Percentiles rank a stretch among this genome's conserved stretches.
phyloP scores from a whole-genome alignment of 495 filamentous ascomycete genomes.

The Annulohypoxylon bovei region DNA sequence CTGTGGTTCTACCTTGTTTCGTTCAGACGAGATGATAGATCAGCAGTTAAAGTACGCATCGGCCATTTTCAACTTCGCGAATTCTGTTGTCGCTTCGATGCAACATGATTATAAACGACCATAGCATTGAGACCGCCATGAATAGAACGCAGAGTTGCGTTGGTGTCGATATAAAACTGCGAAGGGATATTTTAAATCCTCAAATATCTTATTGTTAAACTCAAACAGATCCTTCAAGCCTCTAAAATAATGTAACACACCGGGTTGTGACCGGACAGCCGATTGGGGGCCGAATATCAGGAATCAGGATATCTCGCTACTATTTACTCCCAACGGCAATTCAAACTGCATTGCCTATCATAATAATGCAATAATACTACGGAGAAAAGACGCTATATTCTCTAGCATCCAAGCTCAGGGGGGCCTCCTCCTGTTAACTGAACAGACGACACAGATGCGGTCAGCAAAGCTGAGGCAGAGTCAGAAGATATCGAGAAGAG shows the following conservation, averaged over 20 bases:
- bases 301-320: background rate
- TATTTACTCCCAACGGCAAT: background rate
- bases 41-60: background rate
- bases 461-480: slow-evolving; percentile 32
- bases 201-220: background rate
- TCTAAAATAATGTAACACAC: background rate
- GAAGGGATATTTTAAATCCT: background rate
- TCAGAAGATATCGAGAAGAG: slow-evolving; percentile 1
- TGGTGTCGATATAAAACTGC: background rate
- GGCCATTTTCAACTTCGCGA: background rate
- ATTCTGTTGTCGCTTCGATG: background rate
- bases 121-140: background rate
- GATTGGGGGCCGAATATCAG: slow-evolving; percentile 3
- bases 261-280: background rate
- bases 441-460: slow-evolving; percentile 8
- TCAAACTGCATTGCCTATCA: background rate
- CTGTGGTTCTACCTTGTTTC: background rate
- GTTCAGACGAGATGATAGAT: background rate
- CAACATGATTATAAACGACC: background rate
- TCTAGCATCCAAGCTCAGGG: background rate
- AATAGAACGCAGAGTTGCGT: background rate
- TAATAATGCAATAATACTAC: background rate
- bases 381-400: background rate
- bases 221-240: slow-evolving; percentile 1
- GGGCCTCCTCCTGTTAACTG: background rate